These are phyloP conservation scores for Penicillium malachiteum DNA, from an alignment of 495 filamentous ascomycete species.

Conservation along the genomic window DNA sequence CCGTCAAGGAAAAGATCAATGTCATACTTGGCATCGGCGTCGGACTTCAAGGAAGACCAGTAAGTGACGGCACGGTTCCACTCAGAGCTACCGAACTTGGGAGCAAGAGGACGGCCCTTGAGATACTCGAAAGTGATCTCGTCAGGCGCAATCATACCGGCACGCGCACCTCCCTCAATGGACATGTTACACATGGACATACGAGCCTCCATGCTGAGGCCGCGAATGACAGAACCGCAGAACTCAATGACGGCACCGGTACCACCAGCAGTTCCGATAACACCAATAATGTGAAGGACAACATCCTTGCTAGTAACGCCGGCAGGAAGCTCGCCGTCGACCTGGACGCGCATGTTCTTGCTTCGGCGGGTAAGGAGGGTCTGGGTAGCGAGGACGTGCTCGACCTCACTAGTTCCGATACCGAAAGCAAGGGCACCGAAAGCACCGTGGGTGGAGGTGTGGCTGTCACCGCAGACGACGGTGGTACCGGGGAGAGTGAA, in stretches of 20 bases:
- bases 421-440: constrained; percentile 95
- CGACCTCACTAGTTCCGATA: constrained; percentile 97
- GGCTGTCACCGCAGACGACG: constrained; percentile 95
- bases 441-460: constrained; percentile 96
- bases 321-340: constrained; percentile 85
- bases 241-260: constrained; percentile 95
- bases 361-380: constrained; percentile 90
- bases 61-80: constrained; percentile 89
- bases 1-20: constrained; percentile 81
- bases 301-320: constrained; percentile 97
- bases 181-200: constrained; percentile 99
- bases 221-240: constrained; percentile 87
- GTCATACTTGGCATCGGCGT: constrained; percentile 83
- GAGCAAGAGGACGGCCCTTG: constrained; percentile 83
- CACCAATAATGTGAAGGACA: constrained; percentile 87
- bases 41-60: constrained; percentile 84
- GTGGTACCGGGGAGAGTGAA: constrained; percentile 98
- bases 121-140: constrained; percentile 94
- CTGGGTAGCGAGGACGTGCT: constrained; percentile 96
- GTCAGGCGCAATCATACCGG: constrained; percentile 95
- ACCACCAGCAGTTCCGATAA: constrained; percentile 93
- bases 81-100: constrained; percentile 75
- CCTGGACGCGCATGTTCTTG: constrained; percentile 98
- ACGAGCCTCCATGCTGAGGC: constrained; percentile 91
- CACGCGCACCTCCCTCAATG: constrained; percentile 94